A percentile compares a stretch with the other conserved stretches of the same genome.
Conservation (phyloP, 352 stramenopile species). For the Globisporangium megalacanthum region DNA sequence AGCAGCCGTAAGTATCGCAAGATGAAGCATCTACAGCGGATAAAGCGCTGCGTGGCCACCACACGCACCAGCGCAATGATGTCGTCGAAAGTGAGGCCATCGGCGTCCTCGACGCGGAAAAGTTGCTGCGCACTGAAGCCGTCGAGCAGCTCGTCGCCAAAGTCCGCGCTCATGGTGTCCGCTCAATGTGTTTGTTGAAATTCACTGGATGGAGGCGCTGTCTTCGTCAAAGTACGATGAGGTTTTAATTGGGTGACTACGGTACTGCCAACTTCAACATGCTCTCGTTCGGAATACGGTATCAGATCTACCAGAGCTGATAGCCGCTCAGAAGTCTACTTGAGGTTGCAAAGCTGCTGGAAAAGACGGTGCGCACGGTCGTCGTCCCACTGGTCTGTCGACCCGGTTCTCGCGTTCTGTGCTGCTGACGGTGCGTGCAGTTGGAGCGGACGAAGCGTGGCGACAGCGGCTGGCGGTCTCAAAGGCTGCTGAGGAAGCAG, state of each 20-base stretch:
- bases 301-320: no score
- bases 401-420: neutral
- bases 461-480: neutral
- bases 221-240: neutral
- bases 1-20: neutral
- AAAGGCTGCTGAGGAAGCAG: slow-evolving; percentile 23
- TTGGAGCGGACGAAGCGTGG: no score
- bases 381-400: slow-evolving; percentile 41
- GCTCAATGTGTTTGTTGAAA: neutral
- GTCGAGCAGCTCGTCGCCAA: slow-evolving; percentile 35
- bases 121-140: slow-evolving; percentile 68
- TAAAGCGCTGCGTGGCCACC: neutral
- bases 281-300: no score
- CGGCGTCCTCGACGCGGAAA: slow-evolving; percentile 63
- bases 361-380: slow-evolving; percentile 55
- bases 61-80: slow-evolving; percentile 70
- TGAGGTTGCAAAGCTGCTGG: slow-evolving; percentile 48
- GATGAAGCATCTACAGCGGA: neutral
- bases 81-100: slow-evolving; percentile 81
- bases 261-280: neutral
- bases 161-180: slow-evolving; percentile 7
- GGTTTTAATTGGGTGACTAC: neutral
- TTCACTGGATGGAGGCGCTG: slow-evolving; percentile 1
- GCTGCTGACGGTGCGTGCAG: neutral
- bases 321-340: neutral